Evolutionary conservation across 495 filamentous ascomycete species (phyloP).

Genomic region (Diplogelasinospora grovesii): DNA sequence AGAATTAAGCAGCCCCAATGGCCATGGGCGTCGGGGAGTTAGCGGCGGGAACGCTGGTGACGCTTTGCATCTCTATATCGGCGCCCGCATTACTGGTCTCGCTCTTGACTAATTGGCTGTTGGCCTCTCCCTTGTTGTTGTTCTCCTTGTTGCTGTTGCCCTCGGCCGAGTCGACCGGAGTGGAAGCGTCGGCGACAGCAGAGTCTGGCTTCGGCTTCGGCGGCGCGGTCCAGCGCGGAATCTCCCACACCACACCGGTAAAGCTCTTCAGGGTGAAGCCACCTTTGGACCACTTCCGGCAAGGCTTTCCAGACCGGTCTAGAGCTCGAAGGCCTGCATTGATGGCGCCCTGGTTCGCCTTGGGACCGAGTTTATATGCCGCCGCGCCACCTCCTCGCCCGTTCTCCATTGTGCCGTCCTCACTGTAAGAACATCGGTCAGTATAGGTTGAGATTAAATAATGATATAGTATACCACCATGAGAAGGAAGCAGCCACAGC

Average conservation of each 20-base stretch:
- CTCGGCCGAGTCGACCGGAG: conserved; percentile 48
- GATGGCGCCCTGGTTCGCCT: conserved; percentile 96
- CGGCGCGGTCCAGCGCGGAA: conserved; percentile 77
- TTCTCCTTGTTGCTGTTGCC: conserved; percentile 73
- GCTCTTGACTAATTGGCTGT: conserved; percentile 59
- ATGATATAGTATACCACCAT: too few relatives aligned
- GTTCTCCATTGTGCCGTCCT: conserved; percentile 52
- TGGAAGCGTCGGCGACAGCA: conserved; percentile 21
- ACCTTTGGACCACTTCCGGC: conserved; percentile 83
- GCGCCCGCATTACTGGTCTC: conserved; percentile 58
- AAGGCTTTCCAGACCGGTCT: conserved; percentile 82
- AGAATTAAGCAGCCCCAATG: conserved; percentile 4
- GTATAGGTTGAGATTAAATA: too few relatives aligned
- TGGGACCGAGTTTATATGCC: conserved; percentile 81
- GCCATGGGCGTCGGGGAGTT: conserved; percentile 36
- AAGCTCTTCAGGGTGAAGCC: conserved; percentile 84
- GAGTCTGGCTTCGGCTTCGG: conserved; percentile 39
- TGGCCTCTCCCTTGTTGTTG: conserved; percentile 51
- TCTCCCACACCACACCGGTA: conserved; percentile 79
- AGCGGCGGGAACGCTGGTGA: conserved; percentile 31
- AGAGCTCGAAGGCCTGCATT: conserved; percentile 92
- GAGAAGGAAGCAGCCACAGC: too few relatives aligned
- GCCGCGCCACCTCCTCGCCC: conserved; percentile 32
- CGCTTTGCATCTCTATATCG: conserved; percentile 40
- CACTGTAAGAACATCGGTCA: conserved; percentile 35